Evolutionary conservation across 495 filamentous ascomycete species (phyloP).

Genomic region (Podospora sp.): DNA sequence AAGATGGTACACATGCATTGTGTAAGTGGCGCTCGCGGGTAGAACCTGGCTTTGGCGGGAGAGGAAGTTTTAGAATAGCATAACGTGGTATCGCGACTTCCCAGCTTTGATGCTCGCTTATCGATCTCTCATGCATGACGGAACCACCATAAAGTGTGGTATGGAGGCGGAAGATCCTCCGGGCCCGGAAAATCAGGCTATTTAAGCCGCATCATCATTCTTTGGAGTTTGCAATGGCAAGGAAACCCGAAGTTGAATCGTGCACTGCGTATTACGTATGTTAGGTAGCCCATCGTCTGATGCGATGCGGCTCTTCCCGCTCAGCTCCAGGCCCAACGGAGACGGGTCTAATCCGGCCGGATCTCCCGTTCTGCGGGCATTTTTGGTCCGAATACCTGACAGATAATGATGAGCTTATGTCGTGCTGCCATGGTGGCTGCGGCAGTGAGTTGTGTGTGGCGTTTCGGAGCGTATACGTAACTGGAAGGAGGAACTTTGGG

Average conservation of each 20-base stretch:
- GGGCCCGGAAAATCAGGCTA: constrained; percentile 10
- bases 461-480: neutral
- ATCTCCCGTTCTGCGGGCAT: neutral
- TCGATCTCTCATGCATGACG: constrained; percentile 14
- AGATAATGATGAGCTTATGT: neutral
- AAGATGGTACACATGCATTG: no score
- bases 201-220: neutral
- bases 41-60: neutral
- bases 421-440: neutral
- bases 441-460: neutral
- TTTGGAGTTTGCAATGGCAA: neutral
- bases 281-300: neutral
- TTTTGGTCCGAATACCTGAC: neutral
- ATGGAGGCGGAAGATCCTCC: constrained; percentile 5
- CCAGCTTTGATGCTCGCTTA: neutral
- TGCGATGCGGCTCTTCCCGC: neutral
- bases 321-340: neutral
- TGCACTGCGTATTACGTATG: neutral
- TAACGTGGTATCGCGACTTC: neutral
- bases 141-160: neutral
- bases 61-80: neutral
- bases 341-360: neutral
- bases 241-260: neutral
- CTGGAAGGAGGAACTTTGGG: neutral
- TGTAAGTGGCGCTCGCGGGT: no score